Conservation (phyloP, 805 yeast species). For the Kregervanrija fluxuum region DNA sequence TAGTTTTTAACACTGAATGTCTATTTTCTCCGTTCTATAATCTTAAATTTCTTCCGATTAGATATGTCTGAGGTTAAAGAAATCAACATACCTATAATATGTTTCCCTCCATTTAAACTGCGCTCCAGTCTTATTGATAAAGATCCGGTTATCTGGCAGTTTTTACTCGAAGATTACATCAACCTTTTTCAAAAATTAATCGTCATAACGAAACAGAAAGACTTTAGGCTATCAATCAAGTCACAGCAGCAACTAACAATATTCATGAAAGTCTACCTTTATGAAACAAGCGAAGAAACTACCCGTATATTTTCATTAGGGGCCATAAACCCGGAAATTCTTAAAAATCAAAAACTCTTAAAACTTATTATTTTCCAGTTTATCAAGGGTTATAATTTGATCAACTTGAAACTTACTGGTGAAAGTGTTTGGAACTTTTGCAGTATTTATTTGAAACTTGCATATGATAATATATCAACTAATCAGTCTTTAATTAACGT, state of each 20-base stretch:
- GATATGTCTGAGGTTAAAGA: no score
- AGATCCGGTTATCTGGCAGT: constrained; percentile 82
- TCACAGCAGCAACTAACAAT: constrained; percentile 51
- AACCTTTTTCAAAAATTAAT: constrained; percentile 42
- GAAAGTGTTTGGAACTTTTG: constrained; percentile 61
- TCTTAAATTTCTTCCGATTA: no score
- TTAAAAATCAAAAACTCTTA: constrained; percentile 41
- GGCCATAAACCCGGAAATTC: constrained; percentile 62
- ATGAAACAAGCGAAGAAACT: constrained; percentile 56
- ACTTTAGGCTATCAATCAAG: constrained; percentile 37
- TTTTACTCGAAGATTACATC: constrained; percentile 59
- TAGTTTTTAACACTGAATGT: no score
- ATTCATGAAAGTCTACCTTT: constrained; percentile 50
- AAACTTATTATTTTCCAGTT: constrained; percentile 44
- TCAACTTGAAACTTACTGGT: constrained; percentile 51
- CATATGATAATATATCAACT: constrained; percentile 19
- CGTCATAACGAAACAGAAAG: constrained; percentile 17
- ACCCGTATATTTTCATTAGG: constrained; percentile 62
- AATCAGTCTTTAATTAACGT: constrained; percentile 27
- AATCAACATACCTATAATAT: constrained; percentile 50
- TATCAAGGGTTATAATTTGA: constrained; percentile 44
- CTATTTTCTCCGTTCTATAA: no score
- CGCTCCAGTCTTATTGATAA: constrained; percentile 73
- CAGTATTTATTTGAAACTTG: constrained; percentile 40
- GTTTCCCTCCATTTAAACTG: constrained; percentile 67